These are phyloP conservation scores for Polyporus arcularius DNA, from an alignment of 768 basidiomycete genomes.

Conservation along the genomic window DNA sequence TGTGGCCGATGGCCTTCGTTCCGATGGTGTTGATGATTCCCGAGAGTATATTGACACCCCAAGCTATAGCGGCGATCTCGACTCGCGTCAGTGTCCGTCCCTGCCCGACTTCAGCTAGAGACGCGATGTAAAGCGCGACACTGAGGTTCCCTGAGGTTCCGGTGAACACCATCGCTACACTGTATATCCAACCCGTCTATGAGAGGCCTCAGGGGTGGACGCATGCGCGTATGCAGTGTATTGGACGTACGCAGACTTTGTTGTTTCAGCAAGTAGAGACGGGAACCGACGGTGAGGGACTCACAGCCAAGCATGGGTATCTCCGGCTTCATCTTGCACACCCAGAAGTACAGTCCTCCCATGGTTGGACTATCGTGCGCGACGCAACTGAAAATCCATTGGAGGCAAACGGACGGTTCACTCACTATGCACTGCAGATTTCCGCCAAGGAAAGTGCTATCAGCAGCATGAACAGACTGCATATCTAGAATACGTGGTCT, in stretches of 20 bases:
- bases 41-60: conserved; percentile 57
- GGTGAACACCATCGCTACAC: conserved; percentile 61
- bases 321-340: conserved; percentile 60
- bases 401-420: not conserved
- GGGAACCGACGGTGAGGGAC: conserved; percentile 13
- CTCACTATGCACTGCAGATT: conserved; percentile 60
- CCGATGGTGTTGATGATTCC: conserved; percentile 58
- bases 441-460: conserved; percentile 59
- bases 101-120: conserved; percentile 50
- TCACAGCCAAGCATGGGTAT: conserved; percentile 53
- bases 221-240: not conserved
- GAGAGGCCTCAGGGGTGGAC: conserved; percentile 21
- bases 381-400: too few relatives aligned
- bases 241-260: conserved; percentile 17
- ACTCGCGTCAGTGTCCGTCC: conserved; percentile 46
- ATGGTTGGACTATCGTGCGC: conserved; percentile 45
- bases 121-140: conserved; percentile 56
- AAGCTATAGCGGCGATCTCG: conserved; percentile 54
- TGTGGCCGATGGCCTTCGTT: conserved; percentile 55
- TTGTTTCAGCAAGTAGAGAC: not conserved
- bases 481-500: conserved; percentile 36
- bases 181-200: conserved; percentile 59
- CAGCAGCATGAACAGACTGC: conserved; percentile 59
- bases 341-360: conserved; percentile 66
- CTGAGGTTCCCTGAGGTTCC: conserved; percentile 61